A percentile compares a stretch with the other conserved stretches of the same genome.
Evolutionary conservation across 192 early-diverging fungal species (phyloP).

Genomic region (Entophlyctis helioformis): DNA sequence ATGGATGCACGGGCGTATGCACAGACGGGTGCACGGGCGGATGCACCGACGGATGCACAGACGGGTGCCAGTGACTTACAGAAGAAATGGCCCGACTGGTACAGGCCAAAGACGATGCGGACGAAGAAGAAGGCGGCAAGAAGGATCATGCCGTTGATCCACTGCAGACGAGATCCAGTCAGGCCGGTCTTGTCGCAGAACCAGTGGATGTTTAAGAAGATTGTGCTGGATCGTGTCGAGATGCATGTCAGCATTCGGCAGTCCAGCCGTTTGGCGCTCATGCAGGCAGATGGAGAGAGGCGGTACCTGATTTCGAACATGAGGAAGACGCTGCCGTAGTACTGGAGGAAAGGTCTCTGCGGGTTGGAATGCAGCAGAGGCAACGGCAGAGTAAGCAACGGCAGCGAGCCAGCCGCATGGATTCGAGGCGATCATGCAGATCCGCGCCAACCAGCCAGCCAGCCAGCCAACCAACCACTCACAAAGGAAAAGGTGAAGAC

Average conservation of each 20-base stretch:
- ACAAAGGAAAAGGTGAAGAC: slow-evolving; percentile 65
- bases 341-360: slow-evolving; percentile 71
- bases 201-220: slow-evolving; percentile 89
- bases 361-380: not conserved
- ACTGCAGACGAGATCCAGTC: slow-evolving; percentile 65
- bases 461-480: slow-evolving; percentile 15
- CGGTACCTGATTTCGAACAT: slow-evolving; percentile 67
- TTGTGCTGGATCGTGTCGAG: slow-evolving; percentile 34
- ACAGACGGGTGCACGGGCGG: too few relatives aligned
- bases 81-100: slow-evolving; percentile 52
- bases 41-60: not conserved
- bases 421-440: too few relatives aligned
- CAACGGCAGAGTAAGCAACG: too few relatives aligned
- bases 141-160: slow-evolving; percentile 74
- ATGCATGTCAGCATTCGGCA: too few relatives aligned
- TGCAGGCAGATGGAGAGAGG: too few relatives aligned
- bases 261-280: too few relatives aligned
- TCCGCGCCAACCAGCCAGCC: too few relatives aligned
- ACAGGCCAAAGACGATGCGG: slow-evolving; percentile 72
- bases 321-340: slow-evolving; percentile 78
- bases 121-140: slow-evolving; percentile 61
- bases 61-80: slow-evolving; percentile 30
- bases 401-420: too few relatives aligned
- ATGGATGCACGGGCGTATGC: too few relatives aligned
- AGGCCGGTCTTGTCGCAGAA: slow-evolving; percentile 79